Evolutionary conservation across 106 monocot genomes (phyloP).

Genomic region (Apostasia ramifera): DNA sequence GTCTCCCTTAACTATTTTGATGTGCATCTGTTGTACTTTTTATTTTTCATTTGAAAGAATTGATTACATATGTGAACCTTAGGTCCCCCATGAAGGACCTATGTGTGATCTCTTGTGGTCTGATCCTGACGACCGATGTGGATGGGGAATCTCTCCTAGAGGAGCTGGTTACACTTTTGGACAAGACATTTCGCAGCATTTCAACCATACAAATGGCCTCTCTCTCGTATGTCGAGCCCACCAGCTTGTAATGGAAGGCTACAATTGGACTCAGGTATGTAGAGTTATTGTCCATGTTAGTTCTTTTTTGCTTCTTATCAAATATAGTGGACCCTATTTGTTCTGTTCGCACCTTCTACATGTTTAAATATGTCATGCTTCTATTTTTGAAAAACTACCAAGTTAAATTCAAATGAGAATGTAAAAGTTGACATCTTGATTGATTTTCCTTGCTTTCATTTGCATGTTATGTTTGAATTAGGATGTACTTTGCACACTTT

Average conservation of each 20-base stretch:
- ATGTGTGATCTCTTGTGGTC: conserved; percentile 86
- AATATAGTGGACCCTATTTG: no score
- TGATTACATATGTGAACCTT: neutral
- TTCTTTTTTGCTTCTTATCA: neutral
- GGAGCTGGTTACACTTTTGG: conserved; percentile 85
- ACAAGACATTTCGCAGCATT: conserved; percentile 63
- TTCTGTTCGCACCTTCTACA: no score
- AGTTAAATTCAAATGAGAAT: no score
- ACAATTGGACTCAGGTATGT: conserved; percentile 74
- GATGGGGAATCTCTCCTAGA: conserved; percentile 82
- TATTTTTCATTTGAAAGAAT: neutral
- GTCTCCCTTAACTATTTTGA: no score
- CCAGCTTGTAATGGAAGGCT: conserved; percentile 83
- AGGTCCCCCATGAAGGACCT: conserved; percentile 80
- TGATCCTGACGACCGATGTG: conserved; percentile 79
- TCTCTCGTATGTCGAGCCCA: conserved; percentile 58
- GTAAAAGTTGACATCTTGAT: no score
- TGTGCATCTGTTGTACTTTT: no score
- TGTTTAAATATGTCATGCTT: no score
- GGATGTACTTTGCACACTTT: no score
- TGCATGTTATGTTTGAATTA: no score
- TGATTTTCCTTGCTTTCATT: no score
- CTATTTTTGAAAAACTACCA: no score
- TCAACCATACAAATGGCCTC: conserved; percentile 75
- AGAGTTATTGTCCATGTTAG: neutral